A percentile compares a stretch with the other conserved stretches of the same genome.
Conservation (phyloP, 2,329 filamentous ascomycete species). For the Pseudopyrenochaeta lycopersici region DNA sequence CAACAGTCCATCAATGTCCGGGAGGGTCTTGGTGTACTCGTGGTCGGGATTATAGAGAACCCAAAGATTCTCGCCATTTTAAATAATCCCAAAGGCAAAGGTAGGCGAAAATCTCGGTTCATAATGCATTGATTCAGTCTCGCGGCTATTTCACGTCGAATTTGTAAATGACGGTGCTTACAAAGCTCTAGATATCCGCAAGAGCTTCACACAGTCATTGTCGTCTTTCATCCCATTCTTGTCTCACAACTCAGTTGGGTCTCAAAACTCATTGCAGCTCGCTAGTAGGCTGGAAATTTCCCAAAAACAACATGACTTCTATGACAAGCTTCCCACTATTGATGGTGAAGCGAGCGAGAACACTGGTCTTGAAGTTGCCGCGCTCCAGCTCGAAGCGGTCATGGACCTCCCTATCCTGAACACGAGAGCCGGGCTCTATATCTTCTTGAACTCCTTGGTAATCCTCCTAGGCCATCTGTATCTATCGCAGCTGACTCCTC, state of each 20-base stretch:
- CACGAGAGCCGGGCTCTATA: conserved; percentile 82
- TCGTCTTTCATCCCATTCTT: conserved; percentile 52
- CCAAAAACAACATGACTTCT: conserved; percentile 53
- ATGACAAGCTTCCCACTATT: conserved; percentile 54
- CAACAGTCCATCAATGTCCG: conserved; percentile 69
- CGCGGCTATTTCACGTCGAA: neutral
- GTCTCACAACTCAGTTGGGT: conserved; percentile 61
- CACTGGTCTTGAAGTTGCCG: conserved; percentile 51
- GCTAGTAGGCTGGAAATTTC: conserved; percentile 50
- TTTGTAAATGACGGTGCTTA: conserved; percentile 3
- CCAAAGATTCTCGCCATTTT: conserved; percentile 63
- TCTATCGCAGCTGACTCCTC: conserved; percentile 40
- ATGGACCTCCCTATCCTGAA: conserved; percentile 76
- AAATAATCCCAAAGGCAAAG: conserved; percentile 62
- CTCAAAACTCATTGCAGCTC: conserved; percentile 62
- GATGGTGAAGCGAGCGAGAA: conserved; percentile 53
- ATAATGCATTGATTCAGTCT: neutral
- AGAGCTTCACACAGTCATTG: conserved; percentile 41
- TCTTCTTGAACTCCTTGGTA: conserved; percentile 85
- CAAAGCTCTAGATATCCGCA: conserved; percentile 37
- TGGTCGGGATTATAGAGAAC: conserved; percentile 70
- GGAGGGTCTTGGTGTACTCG: conserved; percentile 70
- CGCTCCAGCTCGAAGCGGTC: conserved; percentile 63
- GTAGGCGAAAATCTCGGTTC: conserved; percentile 46
- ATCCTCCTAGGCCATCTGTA: conserved; percentile 33